Evolutionary conservation across 345 rosid genomes (phyloP).

Genomic region (Pistacia atlantica): DNA sequence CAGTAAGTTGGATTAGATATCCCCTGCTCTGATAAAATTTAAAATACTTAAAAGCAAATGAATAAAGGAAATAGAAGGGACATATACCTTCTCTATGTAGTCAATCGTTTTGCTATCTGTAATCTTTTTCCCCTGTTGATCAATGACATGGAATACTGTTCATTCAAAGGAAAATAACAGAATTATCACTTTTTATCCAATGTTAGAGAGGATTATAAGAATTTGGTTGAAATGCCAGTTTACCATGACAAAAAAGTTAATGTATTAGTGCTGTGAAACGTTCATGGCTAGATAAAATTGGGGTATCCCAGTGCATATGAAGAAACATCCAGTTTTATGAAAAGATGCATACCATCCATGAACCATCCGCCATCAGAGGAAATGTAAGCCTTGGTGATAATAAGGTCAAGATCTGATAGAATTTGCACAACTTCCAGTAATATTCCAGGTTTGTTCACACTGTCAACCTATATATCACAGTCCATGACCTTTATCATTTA

Average conservation of each 20-base stretch:
- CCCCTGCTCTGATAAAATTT: not conserved
- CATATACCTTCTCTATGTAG: conserved; percentile 73
- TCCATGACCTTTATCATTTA: not conserved
- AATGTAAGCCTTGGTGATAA: conserved; percentile 88
- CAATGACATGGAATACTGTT: conserved; percentile 82
- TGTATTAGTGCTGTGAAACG: not conserved
- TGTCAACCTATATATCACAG: conserved; percentile 60
- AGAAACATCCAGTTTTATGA: not conserved
- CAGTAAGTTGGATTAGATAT: not conserved
- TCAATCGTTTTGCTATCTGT: conserved; percentile 74
- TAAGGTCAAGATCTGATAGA: conserved; percentile 82
- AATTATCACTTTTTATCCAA: not conserved
- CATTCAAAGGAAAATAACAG: conserved; percentile 10
- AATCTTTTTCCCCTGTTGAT: conserved; percentile 84
- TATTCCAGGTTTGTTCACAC: conserved; percentile 95
- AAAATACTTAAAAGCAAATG: not conserved
- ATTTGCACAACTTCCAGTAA: conserved; percentile 92
- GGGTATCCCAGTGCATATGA: not conserved
- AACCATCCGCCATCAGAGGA: conserved; percentile 99
- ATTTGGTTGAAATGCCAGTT: not conserved
- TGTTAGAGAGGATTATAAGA: not conserved
- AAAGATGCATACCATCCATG: conserved; percentile 73
- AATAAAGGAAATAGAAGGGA: not conserved
- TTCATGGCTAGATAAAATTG: not conserved
- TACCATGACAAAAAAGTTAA: not conserved